Evolutionary conservation across 2,329 filamentous ascomycete species (phyloP).

Genomic region (Emergomyces pasteurianus): DNA sequence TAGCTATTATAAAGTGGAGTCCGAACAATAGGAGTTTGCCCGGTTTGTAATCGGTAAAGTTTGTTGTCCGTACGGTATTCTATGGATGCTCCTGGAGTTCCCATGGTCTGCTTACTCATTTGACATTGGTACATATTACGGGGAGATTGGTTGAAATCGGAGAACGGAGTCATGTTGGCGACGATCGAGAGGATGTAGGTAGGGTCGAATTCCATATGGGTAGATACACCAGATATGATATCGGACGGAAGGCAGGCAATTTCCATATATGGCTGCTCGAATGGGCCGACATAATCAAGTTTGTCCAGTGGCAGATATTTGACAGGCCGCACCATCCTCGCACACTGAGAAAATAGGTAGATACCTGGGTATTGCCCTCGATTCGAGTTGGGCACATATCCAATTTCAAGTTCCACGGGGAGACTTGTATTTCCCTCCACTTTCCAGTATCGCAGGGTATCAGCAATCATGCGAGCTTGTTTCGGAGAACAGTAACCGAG

Average conservation of each 20-base stretch:
- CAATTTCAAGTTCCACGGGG: conserved; percentile 77
- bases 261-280: conserved; percentile 97
- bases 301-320: conserved; percentile 83
- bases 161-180: conserved; percentile 98
- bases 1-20: conserved; percentile 91
- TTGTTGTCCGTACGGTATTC: conserved; percentile 94
- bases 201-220: conserved; percentile 85
- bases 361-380: conserved; percentile 94
- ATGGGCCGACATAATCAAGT: conserved; percentile 78
- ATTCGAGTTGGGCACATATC: conserved; percentile 74
- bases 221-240: conserved; percentile 75
- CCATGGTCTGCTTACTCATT: conserved; percentile 99
- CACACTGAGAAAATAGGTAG: conserved; percentile 78
- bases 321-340: conserved; percentile 81
- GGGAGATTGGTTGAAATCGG: conserved; percentile 95
- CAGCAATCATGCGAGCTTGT: conserved; percentile 68
- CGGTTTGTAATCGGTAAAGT: conserved; percentile 84
- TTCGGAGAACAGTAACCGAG: conserved; percentile 82
- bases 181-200: conserved; percentile 97
- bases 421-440: conserved; percentile 73
- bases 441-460: conserved; percentile 90
- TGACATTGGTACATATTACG: conserved; percentile 99
- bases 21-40: conserved; percentile 87
- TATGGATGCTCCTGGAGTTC: conserved; percentile 77
- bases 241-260: conserved; percentile 87